Conservation (phyloP, 1,284 basidiomycete genomes). For the Trichosporon inkin region DNA sequence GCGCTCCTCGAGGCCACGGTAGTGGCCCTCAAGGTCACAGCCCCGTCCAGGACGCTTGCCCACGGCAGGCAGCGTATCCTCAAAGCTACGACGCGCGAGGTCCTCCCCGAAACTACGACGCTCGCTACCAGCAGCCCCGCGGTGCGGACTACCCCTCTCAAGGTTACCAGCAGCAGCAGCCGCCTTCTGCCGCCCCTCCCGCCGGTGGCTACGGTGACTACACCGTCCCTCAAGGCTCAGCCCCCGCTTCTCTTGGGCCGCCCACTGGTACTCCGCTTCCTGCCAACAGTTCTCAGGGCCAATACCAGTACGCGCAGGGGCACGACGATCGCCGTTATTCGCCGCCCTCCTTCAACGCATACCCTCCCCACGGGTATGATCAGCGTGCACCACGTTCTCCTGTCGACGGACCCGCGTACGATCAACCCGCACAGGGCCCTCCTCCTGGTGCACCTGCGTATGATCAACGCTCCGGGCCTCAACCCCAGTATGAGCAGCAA, state of each 20-base stretch:
- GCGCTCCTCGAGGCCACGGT: background rate
- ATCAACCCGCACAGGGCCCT: background rate
- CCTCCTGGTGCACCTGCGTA: background rate
- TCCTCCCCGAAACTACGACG: background rate
- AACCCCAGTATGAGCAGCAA: background rate
- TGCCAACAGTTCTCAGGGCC: background rate
- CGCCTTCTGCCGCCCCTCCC: background rate
- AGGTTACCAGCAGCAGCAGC: background rate
- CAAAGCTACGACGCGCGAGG: background rate
- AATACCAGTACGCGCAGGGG: slow-evolving; percentile 1
- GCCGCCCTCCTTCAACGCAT: too few relatives aligned
- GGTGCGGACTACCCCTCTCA: background rate
- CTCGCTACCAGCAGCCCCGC: background rate
- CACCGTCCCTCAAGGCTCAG: background rate
- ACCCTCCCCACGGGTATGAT: background rate
- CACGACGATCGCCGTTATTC: background rate
- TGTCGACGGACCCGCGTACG: background rate
- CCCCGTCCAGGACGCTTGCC: too few relatives aligned
- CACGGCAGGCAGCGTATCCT: background rate
- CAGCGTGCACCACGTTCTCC: background rate
- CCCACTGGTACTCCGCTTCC: background rate
- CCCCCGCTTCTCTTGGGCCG: background rate
- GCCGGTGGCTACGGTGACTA: background rate
- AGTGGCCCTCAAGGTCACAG: background rate
- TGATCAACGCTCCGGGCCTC: background rate